phyloP scores from a whole-genome alignment of 2,329 filamentous ascomycete species.

The Trichophyton simii region DNA sequence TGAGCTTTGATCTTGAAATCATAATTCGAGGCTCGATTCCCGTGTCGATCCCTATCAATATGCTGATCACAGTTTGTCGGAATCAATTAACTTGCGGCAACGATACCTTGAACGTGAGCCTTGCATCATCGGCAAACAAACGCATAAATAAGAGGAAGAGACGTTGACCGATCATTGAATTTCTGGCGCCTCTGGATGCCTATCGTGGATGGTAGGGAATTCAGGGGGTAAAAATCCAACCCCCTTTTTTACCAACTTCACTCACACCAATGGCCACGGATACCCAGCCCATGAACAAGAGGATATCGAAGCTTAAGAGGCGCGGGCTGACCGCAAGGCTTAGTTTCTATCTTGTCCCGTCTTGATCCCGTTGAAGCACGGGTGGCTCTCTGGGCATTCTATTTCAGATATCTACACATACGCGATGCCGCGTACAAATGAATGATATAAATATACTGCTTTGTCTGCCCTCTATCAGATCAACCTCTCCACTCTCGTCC shows the following conservation, averaged over 20 bases:
- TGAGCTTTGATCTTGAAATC: neutral
- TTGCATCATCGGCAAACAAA: too few relatives aligned
- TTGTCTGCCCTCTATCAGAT: neutral
- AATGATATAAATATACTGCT: neutral
- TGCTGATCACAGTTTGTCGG: neutral
- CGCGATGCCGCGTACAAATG: neutral
- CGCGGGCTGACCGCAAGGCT: neutral
- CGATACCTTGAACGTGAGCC: too few relatives aligned
- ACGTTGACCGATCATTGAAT: too few relatives aligned
- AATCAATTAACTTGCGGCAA: neutral
- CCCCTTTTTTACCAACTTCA: too few relatives aligned
- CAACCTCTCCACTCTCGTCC: neutral
- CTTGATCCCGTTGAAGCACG: neutral
- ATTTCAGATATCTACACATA: neutral
- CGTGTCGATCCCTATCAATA: neutral
- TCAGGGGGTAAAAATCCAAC: too few relatives aligned
- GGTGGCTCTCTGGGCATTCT: neutral
- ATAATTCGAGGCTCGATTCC: neutral
- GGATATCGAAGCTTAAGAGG: neutral
- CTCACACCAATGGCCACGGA: too few relatives aligned
- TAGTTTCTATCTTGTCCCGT: neutral
- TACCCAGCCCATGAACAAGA: too few relatives aligned
- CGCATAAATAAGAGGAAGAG: too few relatives aligned
- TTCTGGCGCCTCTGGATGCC: too few relatives aligned
- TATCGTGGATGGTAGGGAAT: too few relatives aligned